These are phyloP conservation scores for Erodium texanum DNA, from an alignment of 441 rosid species.

Conservation along the genomic window DNA sequence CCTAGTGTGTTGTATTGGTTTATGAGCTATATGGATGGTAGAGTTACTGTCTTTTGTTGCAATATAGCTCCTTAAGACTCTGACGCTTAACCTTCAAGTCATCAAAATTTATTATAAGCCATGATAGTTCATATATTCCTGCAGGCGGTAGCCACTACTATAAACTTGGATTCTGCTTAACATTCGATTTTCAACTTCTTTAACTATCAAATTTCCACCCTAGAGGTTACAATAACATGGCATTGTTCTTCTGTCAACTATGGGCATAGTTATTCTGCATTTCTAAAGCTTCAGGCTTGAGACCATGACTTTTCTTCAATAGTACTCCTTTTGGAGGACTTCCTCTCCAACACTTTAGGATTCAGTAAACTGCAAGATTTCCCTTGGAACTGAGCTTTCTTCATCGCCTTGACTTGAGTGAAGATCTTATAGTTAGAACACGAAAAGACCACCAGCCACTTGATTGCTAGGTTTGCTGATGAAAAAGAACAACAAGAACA, in stretches of 20 bases:
- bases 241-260: neutral
- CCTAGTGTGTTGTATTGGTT: neutral
- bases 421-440: neutral
- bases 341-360: neutral
- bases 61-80: neutral
- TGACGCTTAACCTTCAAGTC: neutral
- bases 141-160: neutral
- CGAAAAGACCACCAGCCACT: neutral
- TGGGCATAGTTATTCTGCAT: neutral
- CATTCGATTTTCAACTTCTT: neutral
- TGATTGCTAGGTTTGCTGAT: too few species aligned
- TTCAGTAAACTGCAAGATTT: neutral
- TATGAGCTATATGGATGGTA: neutral
- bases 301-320: neutral
- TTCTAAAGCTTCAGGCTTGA: neutral
- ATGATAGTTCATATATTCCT: neutral
- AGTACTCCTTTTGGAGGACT: neutral
- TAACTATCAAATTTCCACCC: neutral
- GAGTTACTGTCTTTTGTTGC: neutral
- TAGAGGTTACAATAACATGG: neutral
- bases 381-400: neutral
- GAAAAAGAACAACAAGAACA: neutral
- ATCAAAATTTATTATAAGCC: neutral
- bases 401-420: constrained; percentile 1
- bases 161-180: neutral